Percentiles rank a stretch among this genome's conserved stretches.
phyloP scores from a whole-genome alignment of 2,329 filamentous ascomycete species.

The Calonectria hongkongensis region DNA sequence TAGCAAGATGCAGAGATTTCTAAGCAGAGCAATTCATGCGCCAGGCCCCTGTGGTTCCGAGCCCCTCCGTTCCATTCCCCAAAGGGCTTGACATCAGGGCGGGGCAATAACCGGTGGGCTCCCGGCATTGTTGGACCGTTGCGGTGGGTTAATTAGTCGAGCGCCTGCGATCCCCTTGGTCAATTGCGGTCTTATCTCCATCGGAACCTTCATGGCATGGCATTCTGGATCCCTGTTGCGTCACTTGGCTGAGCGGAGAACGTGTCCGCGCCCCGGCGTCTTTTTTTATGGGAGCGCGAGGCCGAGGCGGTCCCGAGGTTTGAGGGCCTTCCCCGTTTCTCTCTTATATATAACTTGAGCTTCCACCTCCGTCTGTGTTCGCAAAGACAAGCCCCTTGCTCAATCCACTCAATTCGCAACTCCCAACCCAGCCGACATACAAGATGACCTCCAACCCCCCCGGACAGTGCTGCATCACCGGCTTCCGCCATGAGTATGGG shows the following conservation, averaged over 20 bases:
- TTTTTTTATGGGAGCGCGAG: constrained; percentile 40
- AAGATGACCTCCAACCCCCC: constrained; percentile 74
- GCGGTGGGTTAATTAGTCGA: constrained; percentile 12
- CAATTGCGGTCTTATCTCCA: constrained; percentile 19
- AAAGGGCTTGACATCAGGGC: constrained; percentile 17
- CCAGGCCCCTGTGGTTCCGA: not conserved
- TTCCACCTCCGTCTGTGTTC: not conserved
- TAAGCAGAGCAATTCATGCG: constrained; percentile 33
- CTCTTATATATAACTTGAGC: constrained; percentile 5
- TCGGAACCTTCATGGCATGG: constrained; percentile 26
- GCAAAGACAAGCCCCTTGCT: not conserved
- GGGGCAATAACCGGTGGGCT: constrained; percentile 15
- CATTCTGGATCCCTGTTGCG: constrained; percentile 43
- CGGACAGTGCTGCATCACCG: constrained; percentile 71
- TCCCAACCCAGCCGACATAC: constrained; percentile 4
- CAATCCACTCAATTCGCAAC: not conserved
- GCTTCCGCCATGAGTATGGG: constrained; percentile 73
- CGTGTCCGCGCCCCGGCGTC: constrained; percentile 33
- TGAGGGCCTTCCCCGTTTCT: not conserved
- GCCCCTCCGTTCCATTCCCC: constrained; percentile 8
- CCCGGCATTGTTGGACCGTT: constrained; percentile 7
- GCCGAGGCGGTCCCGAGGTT: constrained; percentile 25
- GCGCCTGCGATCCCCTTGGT: not conserved
- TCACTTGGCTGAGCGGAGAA: constrained; percentile 40
- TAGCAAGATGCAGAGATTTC: constrained; percentile 40